Evolutionary conservation across 2,329 filamentous ascomycete species (phyloP).

Genomic region (Volutella citrinella): DNA sequence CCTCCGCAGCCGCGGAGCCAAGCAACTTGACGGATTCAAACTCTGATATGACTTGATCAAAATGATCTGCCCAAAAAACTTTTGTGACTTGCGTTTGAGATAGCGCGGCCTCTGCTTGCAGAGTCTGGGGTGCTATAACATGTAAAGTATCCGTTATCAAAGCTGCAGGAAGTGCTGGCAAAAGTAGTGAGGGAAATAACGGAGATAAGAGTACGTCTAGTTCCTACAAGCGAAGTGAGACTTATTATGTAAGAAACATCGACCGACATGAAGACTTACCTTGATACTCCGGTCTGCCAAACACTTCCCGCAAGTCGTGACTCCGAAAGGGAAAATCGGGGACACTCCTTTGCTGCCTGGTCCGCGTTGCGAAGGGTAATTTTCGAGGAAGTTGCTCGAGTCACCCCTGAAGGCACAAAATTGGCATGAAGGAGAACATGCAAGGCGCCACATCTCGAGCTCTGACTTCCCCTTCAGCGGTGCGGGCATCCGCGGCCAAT

Average conservation of each 20-base stretch:
- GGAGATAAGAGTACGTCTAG: constrained; percentile 64
- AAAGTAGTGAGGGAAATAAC: constrained; percentile 56
- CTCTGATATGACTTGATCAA: constrained; percentile 60
- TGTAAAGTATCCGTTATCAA: constrained; percentile 61
- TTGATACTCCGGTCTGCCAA: constrained; percentile 59
- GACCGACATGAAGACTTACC: constrained; percentile 50
- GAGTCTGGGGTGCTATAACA: constrained; percentile 53
- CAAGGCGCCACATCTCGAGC: constrained; percentile 73
- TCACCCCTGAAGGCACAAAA: constrained; percentile 54
- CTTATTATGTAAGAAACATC: constrained; percentile 17
- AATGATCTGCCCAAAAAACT: constrained; percentile 60
- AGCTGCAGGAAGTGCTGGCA: constrained; percentile 67
- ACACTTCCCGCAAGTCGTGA: constrained; percentile 65
- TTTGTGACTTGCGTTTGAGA: constrained; percentile 56
- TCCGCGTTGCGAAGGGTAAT: constrained; percentile 54
- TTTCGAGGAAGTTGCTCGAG: constrained; percentile 15
- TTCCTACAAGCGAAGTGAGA: constrained; percentile 52
- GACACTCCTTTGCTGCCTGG: constrained; percentile 60
- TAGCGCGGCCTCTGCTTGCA: constrained; percentile 51
- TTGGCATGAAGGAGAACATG: constrained; percentile 63
- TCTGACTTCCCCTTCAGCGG: constrained; percentile 66
- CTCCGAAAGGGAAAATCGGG: constrained; percentile 68
- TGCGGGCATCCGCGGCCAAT: constrained; percentile 65
- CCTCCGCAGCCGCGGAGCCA: constrained; percentile 66
- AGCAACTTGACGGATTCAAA: constrained; percentile 62